These are phyloP conservation scores for Ophiosphaerella korrae DNA, from an alignment of 2,329 filamentous ascomycete genomes.

Conservation along the genomic window DNA sequence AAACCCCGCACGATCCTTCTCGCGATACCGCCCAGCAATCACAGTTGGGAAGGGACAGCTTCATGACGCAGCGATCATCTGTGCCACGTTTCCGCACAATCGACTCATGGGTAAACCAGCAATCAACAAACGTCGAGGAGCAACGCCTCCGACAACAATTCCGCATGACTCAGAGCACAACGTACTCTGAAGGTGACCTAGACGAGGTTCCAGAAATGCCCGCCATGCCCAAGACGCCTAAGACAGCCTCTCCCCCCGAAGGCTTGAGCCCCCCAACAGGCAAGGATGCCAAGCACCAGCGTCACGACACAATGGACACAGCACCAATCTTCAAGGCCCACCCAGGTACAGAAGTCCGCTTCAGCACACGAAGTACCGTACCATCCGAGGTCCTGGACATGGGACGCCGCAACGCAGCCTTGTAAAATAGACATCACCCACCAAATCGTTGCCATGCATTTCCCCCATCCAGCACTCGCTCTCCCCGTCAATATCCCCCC, in stretches of 20 bases:
- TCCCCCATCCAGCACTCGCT: too few species aligned
- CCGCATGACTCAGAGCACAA: constrained; percentile 37
- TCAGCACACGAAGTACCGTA: constrained; percentile 45
- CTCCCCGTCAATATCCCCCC: too few species aligned
- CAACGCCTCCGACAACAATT: constrained; percentile 43
- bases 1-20: constrained; percentile 42
- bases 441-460: too few species aligned
- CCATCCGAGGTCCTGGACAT: constrained; percentile 47
- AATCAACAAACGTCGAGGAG: constrained; percentile 45
- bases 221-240: constrained; percentile 28
- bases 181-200: constrained; percentile 28
- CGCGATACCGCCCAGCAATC: constrained; percentile 26
- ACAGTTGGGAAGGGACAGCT: constrained; percentile 35
- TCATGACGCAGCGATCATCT: constrained; percentile 44
- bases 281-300: constrained; percentile 40
- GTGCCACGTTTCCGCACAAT: constrained; percentile 49
- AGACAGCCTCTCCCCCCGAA: constrained; percentile 23
- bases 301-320: constrained; percentile 43
- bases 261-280: constrained; percentile 12
- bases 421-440: constrained; percentile 5
- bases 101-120: constrained; percentile 49
- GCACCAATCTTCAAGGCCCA: constrained; percentile 49
- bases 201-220: constrained; percentile 38
- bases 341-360: constrained; percentile 47
- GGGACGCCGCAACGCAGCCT: constrained; percentile 27